Conservation (phyloP, 108 stramenopile species). For the Poteriospumella lacustris region DNA sequence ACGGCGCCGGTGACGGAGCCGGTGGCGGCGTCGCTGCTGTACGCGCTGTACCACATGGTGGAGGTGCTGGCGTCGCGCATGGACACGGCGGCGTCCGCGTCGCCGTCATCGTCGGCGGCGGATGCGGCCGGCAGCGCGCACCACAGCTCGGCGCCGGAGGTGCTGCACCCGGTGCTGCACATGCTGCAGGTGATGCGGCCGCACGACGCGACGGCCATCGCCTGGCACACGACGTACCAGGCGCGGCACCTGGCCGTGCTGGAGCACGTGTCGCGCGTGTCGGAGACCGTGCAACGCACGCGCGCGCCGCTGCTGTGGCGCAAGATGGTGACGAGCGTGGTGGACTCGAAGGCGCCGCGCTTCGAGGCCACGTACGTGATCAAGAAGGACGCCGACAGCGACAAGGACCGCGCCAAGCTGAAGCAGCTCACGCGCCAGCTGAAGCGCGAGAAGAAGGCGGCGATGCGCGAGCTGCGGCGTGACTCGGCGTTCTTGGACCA, state of each 20-base stretch:
- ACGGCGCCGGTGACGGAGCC: no score
- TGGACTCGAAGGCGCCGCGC: constrained; percentile 32
- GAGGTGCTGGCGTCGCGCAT: no score
- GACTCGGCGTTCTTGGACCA: constrained; percentile 73
- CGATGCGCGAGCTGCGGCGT: constrained; percentile 75
- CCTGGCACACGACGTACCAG: constrained; percentile 20
- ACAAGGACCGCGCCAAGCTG: constrained; percentile 70
- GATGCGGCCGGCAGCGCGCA: no score
- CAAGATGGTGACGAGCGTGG: not conserved
- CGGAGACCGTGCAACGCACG: not conserved
- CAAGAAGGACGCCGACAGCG: constrained; percentile 65
- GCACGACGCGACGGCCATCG: no score
- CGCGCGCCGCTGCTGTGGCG: constrained; percentile 40
- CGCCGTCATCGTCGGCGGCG: no score
- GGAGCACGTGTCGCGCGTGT: constrained; percentile 7
- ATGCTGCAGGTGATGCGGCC: no score
- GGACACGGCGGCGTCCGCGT: no score
- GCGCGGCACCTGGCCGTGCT: constrained; percentile 3
- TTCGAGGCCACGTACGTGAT: constrained; percentile 54
- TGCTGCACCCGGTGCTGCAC: no score
- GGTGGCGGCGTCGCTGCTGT: no score
- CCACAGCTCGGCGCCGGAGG: no score
- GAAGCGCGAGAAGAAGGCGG: constrained; percentile 90
- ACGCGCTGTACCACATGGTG: no score
- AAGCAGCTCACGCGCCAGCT: constrained; percentile 77